Base-by-base conservation (phyloP, 495 filamentous ascomycete species). In the Neurospora africana region DNA sequence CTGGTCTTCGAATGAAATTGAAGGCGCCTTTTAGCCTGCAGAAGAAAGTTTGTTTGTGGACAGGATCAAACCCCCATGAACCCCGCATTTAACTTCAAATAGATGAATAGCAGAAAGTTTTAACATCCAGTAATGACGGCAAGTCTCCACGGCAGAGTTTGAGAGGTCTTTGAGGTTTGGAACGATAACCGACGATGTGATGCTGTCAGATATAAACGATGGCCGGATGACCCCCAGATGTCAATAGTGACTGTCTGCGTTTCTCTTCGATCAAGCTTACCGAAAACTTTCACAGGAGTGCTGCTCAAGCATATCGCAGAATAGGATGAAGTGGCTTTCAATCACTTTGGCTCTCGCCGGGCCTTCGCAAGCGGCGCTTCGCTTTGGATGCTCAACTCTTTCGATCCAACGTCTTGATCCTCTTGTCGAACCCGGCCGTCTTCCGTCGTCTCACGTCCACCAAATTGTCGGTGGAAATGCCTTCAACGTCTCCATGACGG, bases 391-490 rank as follows among this genome's bases (percentile, higher is more conserved):
- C 74, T 82, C 83, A 27, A 82, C 78, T 4, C 76, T 86, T 58
- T 82, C 79, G 36, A 76, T 86, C 69, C 84, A 86, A 71, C 81
- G 84, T 17, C 74, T 86, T 38, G 83, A 83, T 71, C 82, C 83
- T n/a, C 72, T 83, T 40, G 84, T 84, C 69, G 79, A 83, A 76
- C 81, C 81, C 15, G 81, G 79, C 53, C 72, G 72, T 36, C 74
- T 74, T 27, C 81, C 82, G 8, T 82, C 83, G 19, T 73, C 84
- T 7, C 84, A 86, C 72, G 78, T 86, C 44, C 84, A 86, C 72
- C 83, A 84, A 69, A 83, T 86, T 21, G 82, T 84, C 1, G 84
- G 84, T 37, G 84, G 84, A 36, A 83, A 86, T 79, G 81, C 79
- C 38, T 86, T 86, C 79, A 83, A 84, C 72, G 81, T 82, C 11